These are phyloP conservation scores for Sergeia podlipaevii DNA, from an alignment of 208 protist genomes.

Conservation along the genomic window DNA sequence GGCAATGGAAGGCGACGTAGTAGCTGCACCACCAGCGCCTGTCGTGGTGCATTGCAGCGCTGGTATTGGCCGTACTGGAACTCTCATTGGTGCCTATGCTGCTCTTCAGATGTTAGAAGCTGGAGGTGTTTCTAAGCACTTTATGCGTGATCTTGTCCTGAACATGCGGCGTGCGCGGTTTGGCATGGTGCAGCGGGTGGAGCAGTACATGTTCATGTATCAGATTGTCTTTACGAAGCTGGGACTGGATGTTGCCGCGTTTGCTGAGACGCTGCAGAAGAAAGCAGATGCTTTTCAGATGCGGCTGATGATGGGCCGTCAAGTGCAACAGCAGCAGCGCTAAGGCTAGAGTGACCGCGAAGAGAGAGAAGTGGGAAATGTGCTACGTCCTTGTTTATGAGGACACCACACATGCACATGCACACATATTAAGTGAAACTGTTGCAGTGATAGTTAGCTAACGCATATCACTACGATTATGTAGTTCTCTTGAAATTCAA, in stretches of 20 bases:
- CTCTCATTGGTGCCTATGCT: conserved; percentile 75
- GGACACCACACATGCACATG: too few relatives aligned
- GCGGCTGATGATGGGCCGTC: not conserved
- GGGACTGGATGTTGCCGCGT: conserved; percentile 9
- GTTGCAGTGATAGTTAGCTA: too few relatives aligned
- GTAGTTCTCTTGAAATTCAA: too few relatives aligned
- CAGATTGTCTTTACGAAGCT: conserved; percentile 49
- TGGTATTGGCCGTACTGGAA: conserved; percentile 81
- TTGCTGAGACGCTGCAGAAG: not conserved
- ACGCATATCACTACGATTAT: too few relatives aligned
- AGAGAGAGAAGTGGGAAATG: too few relatives aligned
- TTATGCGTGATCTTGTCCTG: conserved; percentile 33
- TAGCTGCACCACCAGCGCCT: conserved; percentile 5
- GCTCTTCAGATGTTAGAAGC: conserved; percentile 29
- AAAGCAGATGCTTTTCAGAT: not conserved
- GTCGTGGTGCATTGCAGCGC: conserved; percentile 88
- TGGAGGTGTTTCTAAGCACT: conserved; percentile 25
- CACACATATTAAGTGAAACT: too few relatives aligned
- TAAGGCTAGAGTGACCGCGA: too few relatives aligned
- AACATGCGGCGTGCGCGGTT: conserved; percentile 57
- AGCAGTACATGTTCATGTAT: conserved; percentile 87
- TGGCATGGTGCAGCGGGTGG: conserved; percentile 82
- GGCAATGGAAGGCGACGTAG: not conserved
- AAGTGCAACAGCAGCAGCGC: too few relatives aligned
- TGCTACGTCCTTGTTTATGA: too few relatives aligned